phyloP scores from a whole-genome alignment of 108 stramenopile species.

The Stephanodiscus triporus region DNA sequence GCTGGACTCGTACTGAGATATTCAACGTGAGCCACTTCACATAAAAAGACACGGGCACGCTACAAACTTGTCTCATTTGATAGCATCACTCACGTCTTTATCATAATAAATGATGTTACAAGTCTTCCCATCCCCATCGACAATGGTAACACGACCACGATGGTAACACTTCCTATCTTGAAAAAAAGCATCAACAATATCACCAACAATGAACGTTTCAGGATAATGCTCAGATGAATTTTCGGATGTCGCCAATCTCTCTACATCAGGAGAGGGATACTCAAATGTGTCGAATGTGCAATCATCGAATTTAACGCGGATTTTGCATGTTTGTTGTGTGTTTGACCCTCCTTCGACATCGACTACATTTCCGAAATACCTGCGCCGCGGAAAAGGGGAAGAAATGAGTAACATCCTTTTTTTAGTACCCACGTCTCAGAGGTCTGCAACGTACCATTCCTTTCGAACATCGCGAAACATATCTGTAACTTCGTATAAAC shows the following conservation, averaged over 20 bases:
- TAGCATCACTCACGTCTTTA: slow-evolving; percentile 35
- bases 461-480: not conserved
- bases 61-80: not conserved
- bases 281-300: not conserved
- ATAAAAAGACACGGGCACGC: not conserved
- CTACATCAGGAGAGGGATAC: not conserved
- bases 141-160: slow-evolving; percentile 41
- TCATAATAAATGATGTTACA: slow-evolving; percentile 47
- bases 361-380: slow-evolving; percentile 5
- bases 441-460: not conserved
- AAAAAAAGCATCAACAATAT: slow-evolving; percentile 39
- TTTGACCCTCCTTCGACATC: not conserved
- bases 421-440: no score
- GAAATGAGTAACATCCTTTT: not conserved
- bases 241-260: not conserved
- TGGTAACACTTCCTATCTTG: slow-evolving; percentile 23
- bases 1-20: slow-evolving; percentile 37
- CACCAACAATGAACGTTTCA: slow-evolving; percentile 29
- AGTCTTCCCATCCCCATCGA: slow-evolving; percentile 28
- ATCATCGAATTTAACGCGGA: not conserved
- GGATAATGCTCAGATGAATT: slow-evolving; percentile 18
- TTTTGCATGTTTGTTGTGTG: not conserved
- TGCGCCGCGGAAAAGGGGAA: not conserved
- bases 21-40: not conserved
- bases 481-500: not conserved